Evolutionary conservation across 768 basidiomycete genomes (phyloP).

Genomic region (Pilatotrama ljubarskyi): DNA sequence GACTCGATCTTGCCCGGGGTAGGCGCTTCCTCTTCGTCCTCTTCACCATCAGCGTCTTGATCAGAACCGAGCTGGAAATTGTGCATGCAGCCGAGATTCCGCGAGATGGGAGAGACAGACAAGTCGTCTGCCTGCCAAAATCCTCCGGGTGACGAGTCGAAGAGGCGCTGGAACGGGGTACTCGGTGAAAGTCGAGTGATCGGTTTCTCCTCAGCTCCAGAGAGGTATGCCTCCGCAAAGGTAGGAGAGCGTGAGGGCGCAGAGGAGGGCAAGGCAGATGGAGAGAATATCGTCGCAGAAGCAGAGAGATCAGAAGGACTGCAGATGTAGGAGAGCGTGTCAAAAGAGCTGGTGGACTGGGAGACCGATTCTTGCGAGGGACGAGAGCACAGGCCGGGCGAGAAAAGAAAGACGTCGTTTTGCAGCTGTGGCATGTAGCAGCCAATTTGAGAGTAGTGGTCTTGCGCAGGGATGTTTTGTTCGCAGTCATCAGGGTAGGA

Average conservation of each 20-base stretch:
- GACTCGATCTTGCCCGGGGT: slow-evolving; percentile 17
- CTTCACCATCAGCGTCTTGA: neutral
- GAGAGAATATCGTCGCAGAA: slow-evolving; percentile 3
- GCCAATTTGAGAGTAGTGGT: neutral
- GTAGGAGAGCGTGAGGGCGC: slow-evolving; percentile 1
- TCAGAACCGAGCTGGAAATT: neutral
- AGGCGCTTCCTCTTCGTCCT: neutral
- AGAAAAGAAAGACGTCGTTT: slow-evolving; percentile 19
- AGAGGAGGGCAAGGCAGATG: neutral
- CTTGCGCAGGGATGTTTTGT: neutral
- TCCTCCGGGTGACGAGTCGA: slow-evolving; percentile 22
- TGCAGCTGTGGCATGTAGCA: slow-evolving; percentile 1
- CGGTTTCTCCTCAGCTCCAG: slow-evolving; percentile 1
- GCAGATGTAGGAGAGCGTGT: slow-evolving; percentile 15
- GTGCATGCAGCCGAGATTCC: neutral
- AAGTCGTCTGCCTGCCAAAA: slow-evolving; percentile 17
- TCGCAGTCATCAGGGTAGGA: neutral
- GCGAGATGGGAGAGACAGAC: slow-evolving; percentile 19
- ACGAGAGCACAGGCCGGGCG: slow-evolving; percentile 9
- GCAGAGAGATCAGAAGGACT: slow-evolving; percentile 10
- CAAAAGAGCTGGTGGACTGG: slow-evolving; percentile 10
- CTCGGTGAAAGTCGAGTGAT: slow-evolving; percentile 13
- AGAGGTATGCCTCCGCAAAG: neutral
- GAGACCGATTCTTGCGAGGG: slow-evolving; percentile 5
- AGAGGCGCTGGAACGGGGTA: slow-evolving; percentile 20